Conservation (phyloP, 108 stramenopile species). For the Nitzschia sp. region DNA sequence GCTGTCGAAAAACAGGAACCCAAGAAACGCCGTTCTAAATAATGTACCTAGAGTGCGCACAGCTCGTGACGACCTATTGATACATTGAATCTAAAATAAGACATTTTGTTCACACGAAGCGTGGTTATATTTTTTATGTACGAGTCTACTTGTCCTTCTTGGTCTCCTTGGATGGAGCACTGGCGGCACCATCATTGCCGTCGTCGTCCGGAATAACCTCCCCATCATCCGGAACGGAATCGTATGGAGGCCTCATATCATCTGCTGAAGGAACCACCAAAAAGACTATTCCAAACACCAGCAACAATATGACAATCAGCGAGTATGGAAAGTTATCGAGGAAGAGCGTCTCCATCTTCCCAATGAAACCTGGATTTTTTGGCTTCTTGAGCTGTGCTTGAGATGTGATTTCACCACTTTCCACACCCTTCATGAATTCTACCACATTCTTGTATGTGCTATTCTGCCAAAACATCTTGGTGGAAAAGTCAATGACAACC, state of each 20-base stretch:
- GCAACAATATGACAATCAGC: constrained; percentile 23
- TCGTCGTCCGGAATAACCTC: constrained; percentile 12
- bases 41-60: too few species aligned
- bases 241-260: constrained; percentile 14
- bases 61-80: too few species aligned
- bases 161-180: constrained; percentile 4
- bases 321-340: constrained; percentile 32
- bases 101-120: background rate
- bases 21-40: too few species aligned
- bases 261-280: constrained; percentile 26
- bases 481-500: constrained; percentile 66
- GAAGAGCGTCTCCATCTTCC: constrained; percentile 27
- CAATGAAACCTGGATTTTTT: constrained; percentile 15
- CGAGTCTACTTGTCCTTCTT: constrained; percentile 33
- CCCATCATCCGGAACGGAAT: background rate
- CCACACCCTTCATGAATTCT: constrained; percentile 40
- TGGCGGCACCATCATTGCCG: background rate
- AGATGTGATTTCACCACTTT: constrained; percentile 24
- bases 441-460: constrained; percentile 31
- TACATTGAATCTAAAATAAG: background rate
- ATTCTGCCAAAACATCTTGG: constrained; percentile 71
- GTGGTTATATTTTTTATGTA: background rate
- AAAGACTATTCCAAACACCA: constrained; percentile 16
- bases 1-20: background rate
- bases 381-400: background rate